Base-by-base conservation (phyloP, 1,284 basidiomycete genomes). In the Pulveroboletus sp. region DNA sequence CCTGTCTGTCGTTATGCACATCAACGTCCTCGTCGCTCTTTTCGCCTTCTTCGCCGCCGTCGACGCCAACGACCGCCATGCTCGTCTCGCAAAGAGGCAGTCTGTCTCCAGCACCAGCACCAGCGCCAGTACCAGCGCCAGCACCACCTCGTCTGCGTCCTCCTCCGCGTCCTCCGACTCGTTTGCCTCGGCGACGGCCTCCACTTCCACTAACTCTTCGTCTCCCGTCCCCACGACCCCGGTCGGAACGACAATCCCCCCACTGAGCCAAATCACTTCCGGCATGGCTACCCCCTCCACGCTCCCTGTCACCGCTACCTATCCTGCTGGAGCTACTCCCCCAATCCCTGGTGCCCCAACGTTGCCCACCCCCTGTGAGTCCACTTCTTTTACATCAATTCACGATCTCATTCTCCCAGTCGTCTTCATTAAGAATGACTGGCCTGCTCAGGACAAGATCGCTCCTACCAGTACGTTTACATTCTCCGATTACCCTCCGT, bases 381-480 rank as follows among this genome's bases (percentile, higher is more conserved):
- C n/a, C 2, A 0, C 43, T 52, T 26, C 44, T 19, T 56, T n/a
- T 17, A 9, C 1, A 4, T 49, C n/a, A 41, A 17, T 44, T 4
- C 21, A 29, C 19, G 57, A 26, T 57, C 48, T 56, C 9, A 68
- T 40, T 21, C 29, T 16, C 10, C 4, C 52, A 86, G 86, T 86
- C 60, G 76, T 81, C 15, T 83, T 82, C 67, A 60, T 61, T 21
- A 16, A 65, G 0, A 71, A 66, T 3, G 68, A 82, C 35, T 94
- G 88, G 84, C 92, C 91, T 0, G 50, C 76, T 2, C 81, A 87
- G 63, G 91, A 94, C 66, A 74, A 77, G 24, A 69, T 84, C 15
- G 87, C 91, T 10, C 79, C 83, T n/a, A 82, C 83, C 11, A 74
- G 84, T 86, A 62, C 36, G 77, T 71, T 15, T 24, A 35, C 39